A percentile compares a stretch with the other conserved stretches of the same genome.
phyloP scores from a whole-genome alignment of 106 monocot species.

The Phalaenopsis equestris region DNA sequence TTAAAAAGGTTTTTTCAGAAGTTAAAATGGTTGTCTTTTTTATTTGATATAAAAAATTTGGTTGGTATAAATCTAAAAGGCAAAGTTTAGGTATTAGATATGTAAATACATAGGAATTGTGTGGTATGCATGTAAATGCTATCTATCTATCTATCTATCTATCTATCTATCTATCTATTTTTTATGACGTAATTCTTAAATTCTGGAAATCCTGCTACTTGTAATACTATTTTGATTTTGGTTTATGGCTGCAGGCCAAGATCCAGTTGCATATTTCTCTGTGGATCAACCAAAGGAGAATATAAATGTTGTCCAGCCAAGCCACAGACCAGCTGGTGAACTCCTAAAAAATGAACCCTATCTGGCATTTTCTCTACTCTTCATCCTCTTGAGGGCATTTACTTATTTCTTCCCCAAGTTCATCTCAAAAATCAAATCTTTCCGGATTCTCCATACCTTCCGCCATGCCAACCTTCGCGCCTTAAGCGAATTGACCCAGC shows the following conservation, averaged over 20 bases:
- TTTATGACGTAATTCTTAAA: not conserved
- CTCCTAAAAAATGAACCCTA: conserved; percentile 46
- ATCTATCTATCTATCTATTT: too few relatives aligned
- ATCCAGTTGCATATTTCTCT: conserved; percentile 46
- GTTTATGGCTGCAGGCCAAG: conserved; percentile 28
- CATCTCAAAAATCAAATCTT: conserved; percentile 22
- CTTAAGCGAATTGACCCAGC: conserved; percentile 37
- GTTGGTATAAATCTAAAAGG: too few relatives aligned
- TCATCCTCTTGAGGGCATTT: conserved; percentile 38
- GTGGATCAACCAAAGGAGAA: conserved; percentile 14
- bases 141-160: too few relatives aligned
- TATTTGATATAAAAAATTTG: too few relatives aligned
- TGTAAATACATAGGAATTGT: too few relatives aligned
- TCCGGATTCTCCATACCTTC: conserved; percentile 15
- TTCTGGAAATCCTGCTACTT: not conserved
- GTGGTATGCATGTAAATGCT: too few relatives aligned
- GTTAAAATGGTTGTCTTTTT: too few relatives aligned
- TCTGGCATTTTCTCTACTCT: conserved; percentile 39
- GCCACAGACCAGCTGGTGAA: conserved; percentile 23
- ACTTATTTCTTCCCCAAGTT: conserved; percentile 35
- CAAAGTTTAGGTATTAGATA: too few relatives aligned
- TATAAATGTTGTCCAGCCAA: not conserved
- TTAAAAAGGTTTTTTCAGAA: too few relatives aligned
- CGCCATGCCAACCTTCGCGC: conserved; percentile 39
- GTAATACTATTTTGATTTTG: not conserved